A percentile compares a stretch with the other conserved stretches of the same genome.
Conservation (phyloP, 164 flowering plant species). For the Cinnamomum chago region DNA sequence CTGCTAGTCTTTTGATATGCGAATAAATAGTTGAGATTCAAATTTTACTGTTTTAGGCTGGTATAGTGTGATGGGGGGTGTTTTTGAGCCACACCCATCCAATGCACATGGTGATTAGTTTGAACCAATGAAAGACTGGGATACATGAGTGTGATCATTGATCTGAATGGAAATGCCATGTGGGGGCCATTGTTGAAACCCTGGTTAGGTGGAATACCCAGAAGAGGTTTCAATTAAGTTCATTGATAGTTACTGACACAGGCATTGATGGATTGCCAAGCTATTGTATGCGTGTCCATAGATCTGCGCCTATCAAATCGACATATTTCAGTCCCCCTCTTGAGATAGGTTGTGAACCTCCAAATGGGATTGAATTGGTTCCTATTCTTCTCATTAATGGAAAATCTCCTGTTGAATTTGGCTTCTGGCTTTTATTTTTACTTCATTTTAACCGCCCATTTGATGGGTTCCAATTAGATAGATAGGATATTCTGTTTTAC, state of each 20-base stretch:
- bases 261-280: background rate
- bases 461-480: too few species aligned
- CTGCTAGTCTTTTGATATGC: background rate
- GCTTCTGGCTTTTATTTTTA: background rate
- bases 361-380: background rate
- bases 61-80: background rate
- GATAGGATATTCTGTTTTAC: too few species aligned
- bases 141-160: background rate
- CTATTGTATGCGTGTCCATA: too few species aligned
- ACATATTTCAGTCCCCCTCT: background rate
- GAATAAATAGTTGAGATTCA: background rate
- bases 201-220: background rate
- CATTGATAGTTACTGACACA: background rate
- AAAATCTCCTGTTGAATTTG: background rate
- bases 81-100: background rate
- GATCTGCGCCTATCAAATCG: too few species aligned
- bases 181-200: background rate
- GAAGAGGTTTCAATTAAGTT: background rate
- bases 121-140: background rate
- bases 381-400: background rate
- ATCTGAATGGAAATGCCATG: background rate
- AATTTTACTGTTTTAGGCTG: background rate
- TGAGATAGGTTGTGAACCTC: background rate
- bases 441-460: background rate
- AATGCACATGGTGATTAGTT: background rate